Conservation (phyloP, 2,329 filamentous ascomycete genomes). For the Raffaelea arxii region DNA sequence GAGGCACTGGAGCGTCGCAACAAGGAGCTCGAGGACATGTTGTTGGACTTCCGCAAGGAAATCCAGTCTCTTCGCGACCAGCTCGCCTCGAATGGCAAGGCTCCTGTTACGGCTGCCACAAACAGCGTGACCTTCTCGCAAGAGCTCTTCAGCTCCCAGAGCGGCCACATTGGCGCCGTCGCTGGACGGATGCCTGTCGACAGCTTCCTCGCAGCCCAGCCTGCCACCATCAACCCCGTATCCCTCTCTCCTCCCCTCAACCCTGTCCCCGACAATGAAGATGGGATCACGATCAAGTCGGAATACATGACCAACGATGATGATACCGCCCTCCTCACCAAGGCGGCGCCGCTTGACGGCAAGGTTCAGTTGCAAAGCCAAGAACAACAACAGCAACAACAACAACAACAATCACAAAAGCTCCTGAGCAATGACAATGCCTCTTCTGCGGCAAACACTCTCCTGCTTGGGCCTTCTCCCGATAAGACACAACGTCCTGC, state of each 20-base stretch:
- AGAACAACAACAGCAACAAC: conserved; percentile 13
- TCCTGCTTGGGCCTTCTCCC: conserved; percentile 43
- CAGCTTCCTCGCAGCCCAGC: conserved; percentile 30
- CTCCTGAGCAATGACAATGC: too few species aligned
- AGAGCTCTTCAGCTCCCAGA: conserved; percentile 44
- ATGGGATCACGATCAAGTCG: too few species aligned
- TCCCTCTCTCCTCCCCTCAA: conserved; percentile 49
- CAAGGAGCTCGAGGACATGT: conserved; percentile 54
- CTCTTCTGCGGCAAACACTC: conserved; percentile 16
- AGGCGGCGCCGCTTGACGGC: conserved; percentile 16
- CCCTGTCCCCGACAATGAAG: conserved; percentile 44
- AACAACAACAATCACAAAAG: not conserved
- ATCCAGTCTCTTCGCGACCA: conserved; percentile 40
- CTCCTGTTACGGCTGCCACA: conserved; percentile 32
- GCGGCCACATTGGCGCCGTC: conserved; percentile 23
- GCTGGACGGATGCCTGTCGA: conserved; percentile 25
- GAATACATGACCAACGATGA: too few species aligned
- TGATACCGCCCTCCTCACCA: too few species aligned
- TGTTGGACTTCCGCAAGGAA: conserved; percentile 28
- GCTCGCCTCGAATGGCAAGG: conserved; percentile 30
- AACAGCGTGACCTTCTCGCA: conserved; percentile 44
- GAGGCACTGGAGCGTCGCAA: conserved; percentile 75
- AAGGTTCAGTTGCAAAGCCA: conserved; percentile 12
- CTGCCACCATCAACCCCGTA: conserved; percentile 48
- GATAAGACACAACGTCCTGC: conserved; percentile 99